phyloP scores from a whole-genome alignment of 2,329 filamentous ascomycete species.

The Dactylella cylindrospora region DNA sequence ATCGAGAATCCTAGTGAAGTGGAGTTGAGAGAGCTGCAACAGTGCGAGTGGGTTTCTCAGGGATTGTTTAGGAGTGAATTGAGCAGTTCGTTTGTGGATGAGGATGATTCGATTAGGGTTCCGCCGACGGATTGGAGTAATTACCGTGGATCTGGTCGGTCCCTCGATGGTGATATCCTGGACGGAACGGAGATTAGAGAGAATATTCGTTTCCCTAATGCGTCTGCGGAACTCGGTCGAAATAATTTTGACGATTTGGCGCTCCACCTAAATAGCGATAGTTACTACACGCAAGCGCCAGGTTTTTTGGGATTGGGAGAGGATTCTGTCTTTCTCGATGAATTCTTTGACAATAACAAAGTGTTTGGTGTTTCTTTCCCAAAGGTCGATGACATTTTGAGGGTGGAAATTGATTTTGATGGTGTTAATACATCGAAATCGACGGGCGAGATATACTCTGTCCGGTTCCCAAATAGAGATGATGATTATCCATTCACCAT shows the following conservation, averaged over 20 bases:
- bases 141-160: background rate
- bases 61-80: slow-evolving; percentile 12
- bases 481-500: slow-evolving; percentile 2
- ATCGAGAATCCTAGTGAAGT: background rate
- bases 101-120: background rate
- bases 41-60: slow-evolving; percentile 1
- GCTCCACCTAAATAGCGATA: slow-evolving; percentile 10
- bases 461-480: background rate
- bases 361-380: slow-evolving; percentile 17
- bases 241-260: slow-evolving; percentile 6
- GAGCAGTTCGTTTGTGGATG: slow-evolving; percentile 8
- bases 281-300: background rate
- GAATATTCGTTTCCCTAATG: slow-evolving; percentile 10
- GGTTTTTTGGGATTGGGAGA: slow-evolving; percentile 5
- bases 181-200: slow-evolving; percentile 8
- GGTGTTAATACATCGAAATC: slow-evolving; percentile 7
- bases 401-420: slow-evolving; percentile 5
- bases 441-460: slow-evolving; percentile 1
- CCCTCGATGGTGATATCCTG: slow-evolving; percentile 2
- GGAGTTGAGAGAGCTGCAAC: background rate
- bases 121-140: slow-evolving; percentile 6
- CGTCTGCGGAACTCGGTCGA: background rate
- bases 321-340: slow-evolving; percentile 8
- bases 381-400: background rate
- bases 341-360: slow-evolving; percentile 15